phyloP scores from a whole-genome alignment of 768 basidiomycete species.

The Mycena leptocephala region DNA sequence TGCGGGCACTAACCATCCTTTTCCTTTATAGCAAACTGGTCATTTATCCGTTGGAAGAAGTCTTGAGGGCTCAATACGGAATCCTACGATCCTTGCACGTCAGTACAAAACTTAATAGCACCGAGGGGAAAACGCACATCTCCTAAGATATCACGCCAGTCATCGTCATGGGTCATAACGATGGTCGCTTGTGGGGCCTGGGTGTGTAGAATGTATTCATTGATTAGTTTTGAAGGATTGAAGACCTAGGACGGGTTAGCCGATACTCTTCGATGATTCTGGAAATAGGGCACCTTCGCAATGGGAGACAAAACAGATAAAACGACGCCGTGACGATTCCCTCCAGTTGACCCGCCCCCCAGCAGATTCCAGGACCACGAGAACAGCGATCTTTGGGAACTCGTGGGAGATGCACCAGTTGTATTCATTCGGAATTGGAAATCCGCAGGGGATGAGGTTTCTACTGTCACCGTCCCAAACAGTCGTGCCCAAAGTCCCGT shows the following conservation, averaged over 20 bases:
- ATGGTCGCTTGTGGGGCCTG: background rate
- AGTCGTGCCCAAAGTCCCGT: background rate
- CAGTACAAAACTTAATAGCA: background rate
- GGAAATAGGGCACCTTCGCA: background rate
- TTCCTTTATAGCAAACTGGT: background rate
- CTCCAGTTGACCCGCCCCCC: background rate
- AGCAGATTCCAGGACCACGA: background rate
- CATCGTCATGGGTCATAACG: background rate
- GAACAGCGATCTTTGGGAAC: background rate
- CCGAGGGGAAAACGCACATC: background rate
- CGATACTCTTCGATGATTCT: background rate
- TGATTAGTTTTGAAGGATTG: background rate
- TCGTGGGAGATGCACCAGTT: background rate
- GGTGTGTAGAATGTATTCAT: background rate
- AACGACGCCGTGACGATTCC: background rate
- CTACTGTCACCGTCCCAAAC: background rate
- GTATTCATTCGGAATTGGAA: background rate
- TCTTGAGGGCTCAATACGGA: background rate
- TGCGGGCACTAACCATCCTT: background rate
- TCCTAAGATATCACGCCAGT: background rate
- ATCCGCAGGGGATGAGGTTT: background rate
- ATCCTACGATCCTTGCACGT: background rate
- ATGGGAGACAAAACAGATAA: background rate
- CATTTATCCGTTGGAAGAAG: background rate
- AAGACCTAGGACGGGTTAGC: background rate